These are phyloP conservation scores for Suillus plorans DNA, from an alignment of 768 basidiomycete species.

Conservation along the genomic window DNA sequence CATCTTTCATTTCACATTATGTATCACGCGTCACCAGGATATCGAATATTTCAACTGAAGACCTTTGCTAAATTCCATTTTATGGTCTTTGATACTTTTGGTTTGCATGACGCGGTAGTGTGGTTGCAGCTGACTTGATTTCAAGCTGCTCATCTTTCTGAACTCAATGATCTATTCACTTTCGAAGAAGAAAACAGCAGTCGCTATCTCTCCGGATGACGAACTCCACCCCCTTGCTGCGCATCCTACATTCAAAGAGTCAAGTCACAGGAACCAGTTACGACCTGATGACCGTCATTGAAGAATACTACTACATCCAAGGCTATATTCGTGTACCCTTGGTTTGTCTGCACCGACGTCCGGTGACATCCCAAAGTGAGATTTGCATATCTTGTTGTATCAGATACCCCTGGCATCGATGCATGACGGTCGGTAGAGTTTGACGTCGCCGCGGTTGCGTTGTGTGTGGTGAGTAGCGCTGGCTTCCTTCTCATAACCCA, in stretches of 20 bases:
- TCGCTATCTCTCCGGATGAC: background rate
- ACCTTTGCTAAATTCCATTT: too few species aligned
- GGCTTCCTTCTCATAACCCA: background rate
- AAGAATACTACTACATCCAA: conserved; percentile 50
- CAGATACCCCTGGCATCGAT: background rate
- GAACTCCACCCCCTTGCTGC: conserved; percentile 20
- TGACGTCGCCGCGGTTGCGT: background rate
- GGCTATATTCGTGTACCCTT: background rate
- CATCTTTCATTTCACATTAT: too few species aligned
- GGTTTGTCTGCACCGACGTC: background rate
- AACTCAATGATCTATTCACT: background rate
- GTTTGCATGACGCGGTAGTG: too few species aligned
- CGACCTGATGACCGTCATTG: conserved; percentile 75
- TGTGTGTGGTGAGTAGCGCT: background rate
- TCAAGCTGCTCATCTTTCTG: background rate
- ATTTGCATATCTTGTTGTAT: background rate
- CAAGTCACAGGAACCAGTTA: conserved; percentile 81
- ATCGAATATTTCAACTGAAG: too few species aligned
- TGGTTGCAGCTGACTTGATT: background rate
- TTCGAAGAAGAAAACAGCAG: background rate
- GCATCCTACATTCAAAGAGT: conserved; percentile 75
- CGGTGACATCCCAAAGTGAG: background rate
- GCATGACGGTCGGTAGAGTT: background rate
- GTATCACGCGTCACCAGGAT: too few species aligned
- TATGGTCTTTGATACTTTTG: too few species aligned